Evolutionary conservation across 2,329 filamentous ascomycete species (phyloP).

Genomic region (Ceratocystis diversiconidia): DNA sequence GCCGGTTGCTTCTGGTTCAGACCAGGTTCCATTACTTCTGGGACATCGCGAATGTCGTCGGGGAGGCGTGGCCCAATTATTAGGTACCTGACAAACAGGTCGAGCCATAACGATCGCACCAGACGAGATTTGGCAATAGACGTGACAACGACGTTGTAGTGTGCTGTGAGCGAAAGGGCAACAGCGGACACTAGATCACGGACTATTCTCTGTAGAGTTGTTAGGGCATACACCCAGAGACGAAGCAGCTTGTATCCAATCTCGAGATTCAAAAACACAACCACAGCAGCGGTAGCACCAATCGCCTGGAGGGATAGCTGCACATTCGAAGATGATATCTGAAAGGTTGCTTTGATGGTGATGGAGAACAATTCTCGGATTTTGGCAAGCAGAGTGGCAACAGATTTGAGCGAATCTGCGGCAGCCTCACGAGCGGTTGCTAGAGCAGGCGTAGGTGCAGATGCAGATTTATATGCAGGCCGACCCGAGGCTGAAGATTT

Average conservation of each 20-base stretch:
- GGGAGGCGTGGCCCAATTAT: constrained; percentile 16
- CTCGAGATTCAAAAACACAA: constrained; percentile 17
- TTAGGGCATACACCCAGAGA: constrained; percentile 17
- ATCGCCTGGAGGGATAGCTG: constrained; percentile 15
- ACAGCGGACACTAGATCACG: constrained; percentile 13
- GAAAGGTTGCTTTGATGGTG: constrained; percentile 16
- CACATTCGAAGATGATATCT: constrained; percentile 18
- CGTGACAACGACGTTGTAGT: constrained; percentile 7
- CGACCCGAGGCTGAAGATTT: constrained; percentile 3
- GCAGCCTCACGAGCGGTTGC: constrained; percentile 8
- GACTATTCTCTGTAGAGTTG: constrained; percentile 15
- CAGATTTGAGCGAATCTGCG: constrained; percentile 11
- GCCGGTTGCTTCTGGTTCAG: not conserved
- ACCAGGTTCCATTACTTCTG: constrained; percentile 11
- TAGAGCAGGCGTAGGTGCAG: not conserved
- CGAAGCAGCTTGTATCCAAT: constrained; percentile 17
- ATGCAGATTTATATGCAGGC: not conserved
- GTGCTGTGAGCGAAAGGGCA: constrained; percentile 8
- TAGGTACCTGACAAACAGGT: constrained; percentile 14
- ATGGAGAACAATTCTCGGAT: constrained; percentile 12
- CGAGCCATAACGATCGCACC: constrained; percentile 12
- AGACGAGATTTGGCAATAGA: constrained; percentile 8
- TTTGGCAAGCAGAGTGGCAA: constrained; percentile 14
- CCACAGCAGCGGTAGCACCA: constrained; percentile 13
- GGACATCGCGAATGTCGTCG: constrained; percentile 16